A percentile compares a stretch with the other conserved stretches of the same genome.
These are phyloP conservation scores for Kingdonia uniflora DNA, from an alignment of 164 flowering plant genomes.

Conservation along the genomic window DNA sequence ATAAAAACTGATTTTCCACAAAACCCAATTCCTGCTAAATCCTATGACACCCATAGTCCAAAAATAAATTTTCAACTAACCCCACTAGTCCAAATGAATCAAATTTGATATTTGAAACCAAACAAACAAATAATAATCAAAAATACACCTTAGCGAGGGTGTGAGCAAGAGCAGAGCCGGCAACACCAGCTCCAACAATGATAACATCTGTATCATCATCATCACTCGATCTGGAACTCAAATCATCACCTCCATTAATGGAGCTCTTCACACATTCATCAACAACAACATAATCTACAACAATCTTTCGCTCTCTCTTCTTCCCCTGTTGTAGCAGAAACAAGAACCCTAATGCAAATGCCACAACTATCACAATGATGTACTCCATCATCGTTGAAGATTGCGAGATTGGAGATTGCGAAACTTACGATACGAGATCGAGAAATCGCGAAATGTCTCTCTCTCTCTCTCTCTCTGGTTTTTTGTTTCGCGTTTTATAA, in stretches of 20 bases:
- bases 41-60: no score
- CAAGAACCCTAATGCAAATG: neutral
- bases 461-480: no score
- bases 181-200: conserved; percentile 92
- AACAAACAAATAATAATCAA: no score
- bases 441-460: no score
- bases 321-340: neutral
- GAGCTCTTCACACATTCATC: neutral
- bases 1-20: no score
- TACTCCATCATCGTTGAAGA: neutral
- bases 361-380: neutral
- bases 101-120: no score
- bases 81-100: no score
- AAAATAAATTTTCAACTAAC: no score
- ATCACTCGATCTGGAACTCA: neutral
- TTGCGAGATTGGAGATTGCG: no score
- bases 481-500: no score
- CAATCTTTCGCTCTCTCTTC: neutral
- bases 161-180: conserved; percentile 84
- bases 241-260: neutral
- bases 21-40: no score
- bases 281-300: neutral
- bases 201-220: conserved; percentile 51
- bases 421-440: no score
- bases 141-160: conserved; percentile 72